Percentiles rank a stretch among this genome's conserved stretches.
Evolutionary conservation across 2,329 filamentous ascomycete genomes (phyloP).

Genomic region (Apiospora pterosperma): DNA sequence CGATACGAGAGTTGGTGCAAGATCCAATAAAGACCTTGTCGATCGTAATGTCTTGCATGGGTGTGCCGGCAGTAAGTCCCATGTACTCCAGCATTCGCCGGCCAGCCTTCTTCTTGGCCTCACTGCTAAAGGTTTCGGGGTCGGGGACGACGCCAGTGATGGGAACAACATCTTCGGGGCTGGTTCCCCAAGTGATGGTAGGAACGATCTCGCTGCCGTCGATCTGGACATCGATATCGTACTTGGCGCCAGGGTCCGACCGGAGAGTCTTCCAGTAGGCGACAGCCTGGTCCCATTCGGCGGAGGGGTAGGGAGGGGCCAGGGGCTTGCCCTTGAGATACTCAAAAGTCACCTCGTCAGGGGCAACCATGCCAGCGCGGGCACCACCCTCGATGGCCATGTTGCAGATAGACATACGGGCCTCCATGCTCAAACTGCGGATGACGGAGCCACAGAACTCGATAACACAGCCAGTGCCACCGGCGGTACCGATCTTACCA

Average conservation of each 20-base stretch:
- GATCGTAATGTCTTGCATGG: conserved; percentile 84
- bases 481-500: conserved; percentile 89
- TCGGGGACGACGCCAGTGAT: conserved; percentile 90
- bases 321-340: conserved; percentile 91
- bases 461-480: conserved; percentile 90
- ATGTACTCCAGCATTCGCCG: conserved; percentile 90
- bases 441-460: conserved; percentile 98
- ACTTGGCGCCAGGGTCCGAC: conserved; percentile 85
- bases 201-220: conserved; percentile 91
- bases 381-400: conserved; percentile 98
- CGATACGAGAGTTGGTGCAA: conserved; percentile 95
- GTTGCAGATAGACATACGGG: conserved; percentile 98
- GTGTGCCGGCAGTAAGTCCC: conserved; percentile 82
- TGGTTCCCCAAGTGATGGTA: conserved; percentile 95
- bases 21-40: conserved; percentile 99
- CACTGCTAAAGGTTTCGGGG: conserved; percentile 79
- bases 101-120: conserved; percentile 76
- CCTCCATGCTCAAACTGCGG: conserved; percentile 86
- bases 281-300: conserved; percentile 85
- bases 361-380: conserved; percentile 93
- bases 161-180: conserved; percentile 91
- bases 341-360: conserved; percentile 89
- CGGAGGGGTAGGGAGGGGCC: conserved; percentile 77
- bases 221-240: conserved; percentile 84
- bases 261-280: conserved; percentile 84